These are phyloP conservation scores for Sanghuangporus baumii DNA, from an alignment of 1,284 basidiomycete genomes.

Conservation along the genomic window DNA sequence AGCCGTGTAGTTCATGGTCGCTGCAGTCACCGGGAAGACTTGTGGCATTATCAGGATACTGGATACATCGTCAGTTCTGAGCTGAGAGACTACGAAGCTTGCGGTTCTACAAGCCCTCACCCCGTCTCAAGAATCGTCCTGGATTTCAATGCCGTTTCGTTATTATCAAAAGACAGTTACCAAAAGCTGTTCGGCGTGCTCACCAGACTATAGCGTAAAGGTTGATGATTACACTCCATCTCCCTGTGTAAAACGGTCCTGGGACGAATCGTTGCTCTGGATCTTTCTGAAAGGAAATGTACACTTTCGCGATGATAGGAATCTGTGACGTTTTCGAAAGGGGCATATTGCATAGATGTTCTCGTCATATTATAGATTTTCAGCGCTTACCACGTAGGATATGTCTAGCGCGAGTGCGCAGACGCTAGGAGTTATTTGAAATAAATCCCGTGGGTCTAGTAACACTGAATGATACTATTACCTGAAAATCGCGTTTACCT, in stretches of 20 bases:
- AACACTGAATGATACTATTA: background rate
- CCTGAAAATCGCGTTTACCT: constrained; percentile 23
- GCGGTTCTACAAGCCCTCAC: background rate
- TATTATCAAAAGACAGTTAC: background rate
- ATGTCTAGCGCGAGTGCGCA: constrained; percentile 21
- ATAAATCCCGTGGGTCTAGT: background rate
- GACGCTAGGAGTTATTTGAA: constrained; percentile 7
- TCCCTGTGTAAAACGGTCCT: constrained; percentile 20
- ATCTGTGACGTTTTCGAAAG: constrained; percentile 11
- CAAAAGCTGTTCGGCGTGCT: background rate
- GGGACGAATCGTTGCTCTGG: constrained; percentile 17
- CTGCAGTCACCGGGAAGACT: constrained; percentile 20
- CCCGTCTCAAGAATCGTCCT: constrained; percentile 22
- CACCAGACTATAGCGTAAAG: constrained; percentile 21
- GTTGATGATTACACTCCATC: constrained; percentile 19
- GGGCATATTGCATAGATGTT: background rate
- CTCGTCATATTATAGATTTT: background rate
- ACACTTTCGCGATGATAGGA: constrained; percentile 18
- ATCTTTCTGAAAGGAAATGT: constrained; percentile 15
- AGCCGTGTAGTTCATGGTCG: constrained; percentile 22
- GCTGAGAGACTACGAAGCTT: background rate
- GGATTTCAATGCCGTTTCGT: background rate
- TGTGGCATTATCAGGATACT: constrained; percentile 23
- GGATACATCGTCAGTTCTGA: background rate
- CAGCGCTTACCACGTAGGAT: constrained; percentile 17